These are phyloP conservation scores for Wallacemonas sp. DNA, from an alignment of 208 protist species.

Conservation along the genomic window DNA sequence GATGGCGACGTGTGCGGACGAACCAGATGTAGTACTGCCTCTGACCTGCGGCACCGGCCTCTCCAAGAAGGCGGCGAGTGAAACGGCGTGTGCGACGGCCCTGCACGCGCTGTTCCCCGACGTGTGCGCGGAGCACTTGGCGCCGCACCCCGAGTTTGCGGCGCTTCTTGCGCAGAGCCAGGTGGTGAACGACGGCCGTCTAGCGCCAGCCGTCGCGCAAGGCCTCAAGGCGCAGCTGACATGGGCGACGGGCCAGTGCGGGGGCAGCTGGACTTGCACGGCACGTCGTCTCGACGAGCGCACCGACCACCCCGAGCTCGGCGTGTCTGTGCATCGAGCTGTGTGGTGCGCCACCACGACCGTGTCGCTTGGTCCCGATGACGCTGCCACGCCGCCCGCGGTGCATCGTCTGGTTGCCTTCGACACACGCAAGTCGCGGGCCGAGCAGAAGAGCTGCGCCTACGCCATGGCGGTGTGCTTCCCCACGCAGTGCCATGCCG, in stretches of 20 bases:
- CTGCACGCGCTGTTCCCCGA: conserved; percentile 60
- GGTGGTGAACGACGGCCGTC: conserved; percentile 22
- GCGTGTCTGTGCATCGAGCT: conserved; percentile 23
- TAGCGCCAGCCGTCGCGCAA: conserved; percentile 39
- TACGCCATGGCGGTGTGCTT: conserved; percentile 44
- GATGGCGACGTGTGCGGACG: not conserved
- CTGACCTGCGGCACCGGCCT: conserved; percentile 34
- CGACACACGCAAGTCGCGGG: conserved; percentile 63
- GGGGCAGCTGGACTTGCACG: conserved; percentile 26
- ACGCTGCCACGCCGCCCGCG: not conserved
- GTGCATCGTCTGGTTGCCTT: conserved; percentile 16
- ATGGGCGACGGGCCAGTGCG: conserved; percentile 42
- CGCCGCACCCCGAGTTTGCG: conserved; percentile 52
- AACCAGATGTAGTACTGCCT: conserved; percentile 8
- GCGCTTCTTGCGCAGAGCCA: conserved; percentile 40
- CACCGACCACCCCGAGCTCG: conserved; percentile 39
- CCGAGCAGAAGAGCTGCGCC: conserved; percentile 42
- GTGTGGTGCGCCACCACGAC: conserved; percentile 24
- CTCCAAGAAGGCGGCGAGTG: conserved; percentile 34
- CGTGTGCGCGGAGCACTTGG: conserved; percentile 65
- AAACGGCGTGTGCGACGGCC: conserved; percentile 43
- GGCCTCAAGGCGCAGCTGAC: conserved; percentile 46
- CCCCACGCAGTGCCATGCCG: conserved; percentile 31
- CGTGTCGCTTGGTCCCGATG: conserved; percentile 16
- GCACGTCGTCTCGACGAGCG: conserved; percentile 33